Conservation (phyloP, 208 protist species). For the Phytomonas francai region DNA sequence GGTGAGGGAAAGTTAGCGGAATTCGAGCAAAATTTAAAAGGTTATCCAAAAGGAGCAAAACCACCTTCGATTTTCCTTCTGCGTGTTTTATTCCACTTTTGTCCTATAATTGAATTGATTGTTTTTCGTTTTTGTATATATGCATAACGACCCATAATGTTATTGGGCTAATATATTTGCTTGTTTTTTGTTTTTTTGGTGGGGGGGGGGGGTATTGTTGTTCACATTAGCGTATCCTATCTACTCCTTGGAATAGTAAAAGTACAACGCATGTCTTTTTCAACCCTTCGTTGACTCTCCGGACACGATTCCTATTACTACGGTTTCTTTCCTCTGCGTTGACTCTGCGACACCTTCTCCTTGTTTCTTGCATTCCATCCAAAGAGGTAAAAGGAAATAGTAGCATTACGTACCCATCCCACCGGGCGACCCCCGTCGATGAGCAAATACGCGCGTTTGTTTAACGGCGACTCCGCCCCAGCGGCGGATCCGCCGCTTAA, state of each 20-base stretch:
- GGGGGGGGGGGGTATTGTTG: too few relatives aligned
- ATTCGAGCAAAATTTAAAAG: too few relatives aligned
- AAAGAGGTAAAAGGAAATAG: constrained; percentile 1
- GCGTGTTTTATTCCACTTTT: too few relatives aligned
- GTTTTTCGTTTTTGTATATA: constrained; percentile 9
- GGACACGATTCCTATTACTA: not conserved
- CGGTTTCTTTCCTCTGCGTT: not conserved
- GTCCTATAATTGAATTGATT: not conserved
- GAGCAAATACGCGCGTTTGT: constrained; percentile 46
- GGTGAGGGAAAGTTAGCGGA: too few relatives aligned
- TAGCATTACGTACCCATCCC: not conserved
- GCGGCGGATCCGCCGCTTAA: not conserved
- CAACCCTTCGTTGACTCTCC: not conserved
- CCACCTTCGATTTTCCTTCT: not conserved
- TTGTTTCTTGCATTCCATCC: not conserved
- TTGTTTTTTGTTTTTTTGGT: constrained; percentile 8
- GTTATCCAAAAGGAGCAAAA: not conserved
- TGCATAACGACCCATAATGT: constrained; percentile 4
- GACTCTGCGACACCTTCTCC: not conserved
- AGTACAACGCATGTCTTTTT: not conserved
- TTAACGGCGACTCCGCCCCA: constrained; percentile 11
- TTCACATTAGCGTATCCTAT: not conserved
- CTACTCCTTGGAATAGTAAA: not conserved
- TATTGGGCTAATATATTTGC: not conserved
- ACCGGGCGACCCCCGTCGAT: not conserved